These are phyloP conservation scores for Pterocarpus macrocarpus DNA, from an alignment of 306 rosid genomes.

Conservation along the genomic window DNA sequence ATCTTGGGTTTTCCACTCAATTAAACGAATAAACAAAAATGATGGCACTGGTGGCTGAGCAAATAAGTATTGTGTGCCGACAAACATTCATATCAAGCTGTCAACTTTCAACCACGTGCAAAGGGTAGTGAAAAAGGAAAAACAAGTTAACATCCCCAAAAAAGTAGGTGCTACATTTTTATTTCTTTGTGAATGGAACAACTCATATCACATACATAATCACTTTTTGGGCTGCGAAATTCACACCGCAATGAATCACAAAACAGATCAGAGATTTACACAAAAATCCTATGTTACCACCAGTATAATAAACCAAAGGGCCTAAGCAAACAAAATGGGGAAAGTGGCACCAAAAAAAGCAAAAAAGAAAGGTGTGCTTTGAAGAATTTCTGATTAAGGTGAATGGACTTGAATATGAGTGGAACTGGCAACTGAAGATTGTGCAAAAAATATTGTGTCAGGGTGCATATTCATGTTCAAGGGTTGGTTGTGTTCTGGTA, in stretches of 20 bases:
- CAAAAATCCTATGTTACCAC: conserved; percentile 70
- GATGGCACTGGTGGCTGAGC: conserved; percentile 35
- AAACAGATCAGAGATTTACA: conserved; percentile 68
- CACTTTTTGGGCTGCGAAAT: conserved; percentile 63
- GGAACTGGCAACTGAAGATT: conserved; percentile 48
- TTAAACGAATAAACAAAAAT: conserved; percentile 48
- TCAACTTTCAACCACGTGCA: conserved; percentile 37
- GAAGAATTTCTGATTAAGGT: conserved; percentile 63
- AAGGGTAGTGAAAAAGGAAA: conserved; percentile 33
- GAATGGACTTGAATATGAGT: conserved; percentile 61
- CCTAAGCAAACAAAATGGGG: conserved; percentile 49
- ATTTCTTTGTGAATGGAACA: conserved; percentile 65
- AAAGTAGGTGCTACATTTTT: conserved; percentile 50
- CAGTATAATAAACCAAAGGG: conserved; percentile 54
- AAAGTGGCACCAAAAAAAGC: conserved; percentile 48
- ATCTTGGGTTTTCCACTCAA: conserved; percentile 35
- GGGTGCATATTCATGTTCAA: conserved; percentile 91
- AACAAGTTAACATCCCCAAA: conserved; percentile 24
- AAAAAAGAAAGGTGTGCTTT: conserved; percentile 43
- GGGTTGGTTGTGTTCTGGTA: conserved; percentile 90
- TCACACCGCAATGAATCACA: conserved; percentile 74
- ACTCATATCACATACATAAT: conserved; percentile 63
- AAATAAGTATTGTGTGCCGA: conserved; percentile 43
- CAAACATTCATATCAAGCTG: conserved; percentile 46
- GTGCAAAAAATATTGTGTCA: conserved; percentile 62